Evolutionary conservation across 495 filamentous ascomycete species (phyloP).

Genomic region (Corynascus novoguineensis): DNA sequence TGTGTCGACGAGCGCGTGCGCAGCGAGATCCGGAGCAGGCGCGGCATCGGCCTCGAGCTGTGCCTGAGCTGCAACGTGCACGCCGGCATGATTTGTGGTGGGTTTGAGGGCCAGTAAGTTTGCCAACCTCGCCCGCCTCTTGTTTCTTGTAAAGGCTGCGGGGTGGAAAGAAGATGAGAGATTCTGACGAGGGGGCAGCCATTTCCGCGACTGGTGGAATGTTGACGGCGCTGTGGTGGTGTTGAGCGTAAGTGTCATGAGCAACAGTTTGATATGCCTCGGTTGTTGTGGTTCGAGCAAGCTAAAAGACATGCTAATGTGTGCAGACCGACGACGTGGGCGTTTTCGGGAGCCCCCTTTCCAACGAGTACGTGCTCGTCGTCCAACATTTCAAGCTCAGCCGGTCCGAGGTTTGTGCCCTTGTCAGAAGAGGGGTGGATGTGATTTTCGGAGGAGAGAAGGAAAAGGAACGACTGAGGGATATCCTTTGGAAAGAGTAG

Average conservation of each 20-base stretch:
- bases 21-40: conserved; percentile 42
- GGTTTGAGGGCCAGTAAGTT: conserved; percentile 56
- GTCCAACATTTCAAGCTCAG: conserved; percentile 62
- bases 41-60: conserved; percentile 60
- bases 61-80: conserved; percentile 76
- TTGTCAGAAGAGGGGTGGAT: conserved; percentile 54
- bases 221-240: conserved; percentile 34
- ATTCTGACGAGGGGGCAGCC: conserved; percentile 14
- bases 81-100: conserved; percentile 63
- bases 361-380: conserved; percentile 71
- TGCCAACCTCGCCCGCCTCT: too few relatives aligned
- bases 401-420: conserved; percentile 48
- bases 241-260: conserved; percentile 30
- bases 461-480: conserved; percentile 54
- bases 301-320: too few relatives aligned
- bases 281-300: too few relatives aligned
- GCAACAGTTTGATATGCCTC: too few relatives aligned
- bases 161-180: too few relatives aligned
- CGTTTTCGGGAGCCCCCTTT: conserved; percentile 72
- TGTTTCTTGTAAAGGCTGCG: too few relatives aligned
- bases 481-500: conserved; percentile 40
- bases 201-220: conserved; percentile 36
- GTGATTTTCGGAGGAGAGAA: conserved; percentile 60
- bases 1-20: conserved; percentile 57
- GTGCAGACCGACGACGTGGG: conserved; percentile 86